Percentiles rank a stretch among this genome's conserved stretches.
Conservation (phyloP, 768 basidiomycete genomes). For the Termitomyces sp. region DNA sequence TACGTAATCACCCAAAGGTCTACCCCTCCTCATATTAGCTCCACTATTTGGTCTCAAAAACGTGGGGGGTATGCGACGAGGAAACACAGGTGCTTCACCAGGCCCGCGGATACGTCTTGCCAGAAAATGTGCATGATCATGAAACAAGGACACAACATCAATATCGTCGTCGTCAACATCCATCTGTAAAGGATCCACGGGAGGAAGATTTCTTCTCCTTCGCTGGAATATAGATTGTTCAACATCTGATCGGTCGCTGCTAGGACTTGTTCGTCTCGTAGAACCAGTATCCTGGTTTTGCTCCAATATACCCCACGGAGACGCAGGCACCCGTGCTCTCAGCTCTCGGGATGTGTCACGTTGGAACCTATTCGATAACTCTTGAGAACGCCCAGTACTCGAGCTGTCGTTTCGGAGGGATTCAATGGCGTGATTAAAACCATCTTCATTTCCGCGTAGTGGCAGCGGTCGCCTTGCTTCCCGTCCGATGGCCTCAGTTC, state of each 20-base stretch:
- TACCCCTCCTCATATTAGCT: conserved; percentile 12
- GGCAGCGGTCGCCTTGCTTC: conserved; percentile 10
- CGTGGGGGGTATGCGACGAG: conserved; percentile 8
- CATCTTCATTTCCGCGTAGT: conserved; percentile 15
- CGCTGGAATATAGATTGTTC: background rate
- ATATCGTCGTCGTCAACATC: conserved; percentile 3
- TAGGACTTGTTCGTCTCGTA: background rate
- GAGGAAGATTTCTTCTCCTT: conserved; percentile 1
- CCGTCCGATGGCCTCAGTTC: conserved; percentile 23
- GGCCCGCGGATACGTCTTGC: conserved; percentile 7
- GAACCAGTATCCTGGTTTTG: conserved; percentile 1
- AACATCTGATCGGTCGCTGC: background rate
- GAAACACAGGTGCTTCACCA: conserved; percentile 12
- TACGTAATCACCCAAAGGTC: conserved; percentile 41
- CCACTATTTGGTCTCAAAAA: conserved; percentile 9
- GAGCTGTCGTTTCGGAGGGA: conserved; percentile 25
- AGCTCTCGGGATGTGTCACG: conserved; percentile 14
- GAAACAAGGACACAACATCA: background rate
- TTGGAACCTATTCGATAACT: conserved; percentile 22
- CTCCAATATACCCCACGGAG: conserved; percentile 12
- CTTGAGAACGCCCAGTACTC: conserved; percentile 22
- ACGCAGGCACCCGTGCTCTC: background rate
- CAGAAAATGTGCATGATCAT: background rate
- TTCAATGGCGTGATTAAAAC: conserved; percentile 24
- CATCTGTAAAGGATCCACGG: background rate